phyloP scores from a whole-genome alignment of 768 basidiomycete genomes.

The Trametes villosa region DNA sequence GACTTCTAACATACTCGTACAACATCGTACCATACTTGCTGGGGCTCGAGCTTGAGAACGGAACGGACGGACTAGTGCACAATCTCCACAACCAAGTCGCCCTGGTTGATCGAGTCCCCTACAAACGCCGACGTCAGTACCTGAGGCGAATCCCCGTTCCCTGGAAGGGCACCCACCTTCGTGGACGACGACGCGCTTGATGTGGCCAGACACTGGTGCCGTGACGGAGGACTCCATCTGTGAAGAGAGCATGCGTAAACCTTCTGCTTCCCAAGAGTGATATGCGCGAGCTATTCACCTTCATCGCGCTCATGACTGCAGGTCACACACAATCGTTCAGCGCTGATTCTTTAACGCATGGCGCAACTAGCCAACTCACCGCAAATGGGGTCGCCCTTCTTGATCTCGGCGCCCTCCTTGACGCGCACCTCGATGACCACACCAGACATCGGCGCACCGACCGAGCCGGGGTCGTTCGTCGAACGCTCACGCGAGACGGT shows the following conservation, averaged over 20 bases:
- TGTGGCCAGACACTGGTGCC: constrained; percentile 93
- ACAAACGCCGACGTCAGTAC: constrained; percentile 12
- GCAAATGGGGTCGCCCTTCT: constrained; percentile 96
- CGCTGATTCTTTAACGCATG: not conserved
- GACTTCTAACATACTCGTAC: constrained; percentile 26
- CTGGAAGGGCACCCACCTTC: constrained; percentile 59
- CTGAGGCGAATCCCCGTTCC: not conserved
- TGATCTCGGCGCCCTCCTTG: constrained; percentile 97
- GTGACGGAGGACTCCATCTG: constrained; percentile 99
- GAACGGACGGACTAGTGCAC: constrained; percentile 52
- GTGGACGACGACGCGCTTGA: constrained; percentile 90
- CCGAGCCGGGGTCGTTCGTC: constrained; percentile 90
- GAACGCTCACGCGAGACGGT: constrained; percentile 95
- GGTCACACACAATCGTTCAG: constrained; percentile 22
- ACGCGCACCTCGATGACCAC: constrained; percentile 98
- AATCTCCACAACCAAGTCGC: constrained; percentile 90
- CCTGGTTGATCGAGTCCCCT: constrained; percentile 96
- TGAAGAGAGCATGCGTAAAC: constrained; percentile 28
- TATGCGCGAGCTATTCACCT: constrained; percentile 53
- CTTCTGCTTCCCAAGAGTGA: constrained; percentile 12
- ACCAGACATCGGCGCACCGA: constrained; percentile 97
- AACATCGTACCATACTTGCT: constrained; percentile 14
- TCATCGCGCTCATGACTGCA: constrained; percentile 94
- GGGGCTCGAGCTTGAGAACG: not conserved
- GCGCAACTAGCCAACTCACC: constrained; percentile 56